A percentile compares a stretch with the other conserved stretches of the same genome.
phyloP scores from a whole-genome alignment of 225 moss, liverwort and hornwort species.

The Polytrichum formosum region DNA sequence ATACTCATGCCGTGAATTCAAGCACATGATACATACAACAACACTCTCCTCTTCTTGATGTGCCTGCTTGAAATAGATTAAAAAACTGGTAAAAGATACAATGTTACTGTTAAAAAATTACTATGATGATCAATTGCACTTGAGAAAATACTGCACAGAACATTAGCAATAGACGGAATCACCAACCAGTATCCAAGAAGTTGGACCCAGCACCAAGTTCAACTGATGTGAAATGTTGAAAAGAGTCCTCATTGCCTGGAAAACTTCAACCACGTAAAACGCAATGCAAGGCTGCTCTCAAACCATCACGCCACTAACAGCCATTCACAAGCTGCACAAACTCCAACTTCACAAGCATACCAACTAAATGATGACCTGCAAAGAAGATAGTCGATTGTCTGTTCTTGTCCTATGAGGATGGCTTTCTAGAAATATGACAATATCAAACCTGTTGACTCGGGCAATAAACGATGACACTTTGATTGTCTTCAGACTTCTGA shows the following conservation, averaged over 20 bases:
- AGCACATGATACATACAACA: too few species aligned
- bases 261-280: constrained; percentile 48
- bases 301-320: constrained; percentile 37
- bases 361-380: constrained; percentile 34
- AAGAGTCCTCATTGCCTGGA: constrained; percentile 93
- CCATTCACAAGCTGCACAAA: constrained; percentile 52
- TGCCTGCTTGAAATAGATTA: too few species aligned
- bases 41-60: too few species aligned
- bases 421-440: too few species aligned
- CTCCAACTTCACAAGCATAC: constrained; percentile 48
- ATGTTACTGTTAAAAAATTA: not conserved
- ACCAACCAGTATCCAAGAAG: constrained; percentile 90
- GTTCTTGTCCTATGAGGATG: too few species aligned
- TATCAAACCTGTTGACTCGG: not conserved
- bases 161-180: not conserved
- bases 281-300: constrained; percentile 47
- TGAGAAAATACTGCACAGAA: not conserved
- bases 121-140: not conserved
- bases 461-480: not conserved
- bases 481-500: too few species aligned
- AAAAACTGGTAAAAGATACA: too few species aligned
- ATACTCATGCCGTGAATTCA: too few species aligned
- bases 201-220: constrained; percentile 82
- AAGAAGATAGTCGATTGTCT: not conserved
- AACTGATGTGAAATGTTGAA: constrained; percentile 97